These are phyloP conservation scores for Alternaria triticina DNA, from an alignment of 2,329 filamentous ascomycete species.

Conservation along the genomic window DNA sequence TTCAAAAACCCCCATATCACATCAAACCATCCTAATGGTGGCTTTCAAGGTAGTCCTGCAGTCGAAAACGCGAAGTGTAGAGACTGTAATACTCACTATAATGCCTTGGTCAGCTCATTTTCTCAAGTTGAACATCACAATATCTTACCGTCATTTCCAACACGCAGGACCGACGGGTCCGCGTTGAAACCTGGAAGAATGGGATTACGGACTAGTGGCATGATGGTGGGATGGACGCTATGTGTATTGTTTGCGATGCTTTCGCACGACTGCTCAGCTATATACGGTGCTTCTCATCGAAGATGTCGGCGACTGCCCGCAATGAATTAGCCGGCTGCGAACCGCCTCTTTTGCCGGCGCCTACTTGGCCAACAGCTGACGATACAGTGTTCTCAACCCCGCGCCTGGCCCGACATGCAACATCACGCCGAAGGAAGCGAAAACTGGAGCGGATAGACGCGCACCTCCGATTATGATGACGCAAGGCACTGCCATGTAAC, in stretches of 20 bases:
- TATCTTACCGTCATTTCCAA: slow-evolving; percentile 49
- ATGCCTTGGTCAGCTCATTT: slow-evolving; percentile 2
- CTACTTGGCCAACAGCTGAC: slow-evolving; percentile 1
- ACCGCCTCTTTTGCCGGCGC: slow-evolving; percentile 16
- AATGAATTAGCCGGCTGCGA: slow-evolving; percentile 10
- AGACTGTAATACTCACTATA: slow-evolving; percentile 4
- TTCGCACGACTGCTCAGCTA: background rate
- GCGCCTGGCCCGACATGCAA: background rate
- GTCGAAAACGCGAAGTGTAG: background rate
- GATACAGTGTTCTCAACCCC: background rate
- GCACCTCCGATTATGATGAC: background rate
- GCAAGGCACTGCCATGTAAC: background rate
- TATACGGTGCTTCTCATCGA: background rate
- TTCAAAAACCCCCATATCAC: background rate
- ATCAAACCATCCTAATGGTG: background rate
- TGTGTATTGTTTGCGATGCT: background rate
- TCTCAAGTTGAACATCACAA: background rate
- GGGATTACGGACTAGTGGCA: slow-evolving; percentile 54
- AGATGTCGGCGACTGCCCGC: background rate
- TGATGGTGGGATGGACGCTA: slow-evolving; percentile 14
- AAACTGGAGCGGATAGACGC: background rate
- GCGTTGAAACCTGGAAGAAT: slow-evolving; percentile 67
- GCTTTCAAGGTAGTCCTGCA: background rate
- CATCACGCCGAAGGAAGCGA: background rate
- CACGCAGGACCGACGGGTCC: slow-evolving; percentile 63